Conservation (phyloP, 2,329 filamentous ascomycete genomes). For the Fusarium newnesense region DNA sequence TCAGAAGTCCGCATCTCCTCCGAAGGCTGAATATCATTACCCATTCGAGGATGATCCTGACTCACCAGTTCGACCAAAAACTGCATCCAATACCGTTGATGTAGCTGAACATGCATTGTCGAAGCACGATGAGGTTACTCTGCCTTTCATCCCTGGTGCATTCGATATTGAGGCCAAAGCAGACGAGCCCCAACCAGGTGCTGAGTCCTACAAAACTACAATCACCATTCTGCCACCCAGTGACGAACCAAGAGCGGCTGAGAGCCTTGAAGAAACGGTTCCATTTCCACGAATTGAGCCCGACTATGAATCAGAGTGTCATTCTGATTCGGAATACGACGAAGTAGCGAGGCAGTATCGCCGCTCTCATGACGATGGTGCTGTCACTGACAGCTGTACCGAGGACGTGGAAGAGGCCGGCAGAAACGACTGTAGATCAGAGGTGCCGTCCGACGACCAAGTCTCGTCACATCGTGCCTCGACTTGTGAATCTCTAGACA, state of each 20-base stretch:
- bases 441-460: conserved; percentile 45
- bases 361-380: conserved; percentile 46
- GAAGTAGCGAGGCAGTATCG: conserved; percentile 38
- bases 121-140: conserved; percentile 1
- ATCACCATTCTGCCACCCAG: conserved; percentile 61
- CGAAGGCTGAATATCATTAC: conserved; percentile 59
- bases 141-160: conserved; percentile 42
- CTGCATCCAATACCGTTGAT: conserved; percentile 7
- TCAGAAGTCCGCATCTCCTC: conserved; percentile 31
- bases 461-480: conserved; percentile 51
- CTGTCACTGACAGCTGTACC: conserved; percentile 50
- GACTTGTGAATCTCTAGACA: conserved; percentile 54
- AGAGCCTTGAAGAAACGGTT: conserved; percentile 34
- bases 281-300: conserved; percentile 51
- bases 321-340: conserved; percentile 48
- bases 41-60: conserved; percentile 60
- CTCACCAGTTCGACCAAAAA: conserved; percentile 27
- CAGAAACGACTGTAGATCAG: conserved; percentile 42
- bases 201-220: conserved; percentile 53
- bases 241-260: conserved; percentile 26
- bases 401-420: conserved; percentile 50
- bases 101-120: conserved; percentile 38
- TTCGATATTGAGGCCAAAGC: conserved; percentile 54
- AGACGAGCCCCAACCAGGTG: conserved; percentile 21
- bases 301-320: conserved; percentile 53